A percentile compares a stretch with the other conserved stretches of the same genome.
Evolutionary conservation across 805 yeast species (phyloP).

Genomic region (Kluyveromyces siamensis): DNA sequence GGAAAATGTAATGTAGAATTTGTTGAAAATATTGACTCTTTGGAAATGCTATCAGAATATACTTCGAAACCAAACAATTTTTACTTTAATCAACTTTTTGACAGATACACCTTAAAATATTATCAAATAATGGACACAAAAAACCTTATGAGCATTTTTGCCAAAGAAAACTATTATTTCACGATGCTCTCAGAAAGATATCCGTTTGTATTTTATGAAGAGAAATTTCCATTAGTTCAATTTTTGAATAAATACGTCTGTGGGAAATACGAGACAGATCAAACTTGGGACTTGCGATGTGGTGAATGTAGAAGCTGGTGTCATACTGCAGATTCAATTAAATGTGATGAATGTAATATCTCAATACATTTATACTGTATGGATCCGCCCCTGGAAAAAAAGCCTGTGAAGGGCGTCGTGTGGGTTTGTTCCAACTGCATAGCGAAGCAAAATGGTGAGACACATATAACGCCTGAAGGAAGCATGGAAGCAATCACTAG

Average conservation of each 20-base stretch:
- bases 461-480: background rate
- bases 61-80: slow-evolving; percentile 57
- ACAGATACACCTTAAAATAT: slow-evolving; percentile 73
- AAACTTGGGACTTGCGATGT: slow-evolving; percentile 32
- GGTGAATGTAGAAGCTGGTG: slow-evolving; percentile 83
- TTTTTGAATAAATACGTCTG: slow-evolving; percentile 18
- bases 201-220: slow-evolving; percentile 68
- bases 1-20: slow-evolving; percentile 70
- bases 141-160: slow-evolving; percentile 47
- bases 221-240: slow-evolving; percentile 22
- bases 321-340: slow-evolving; percentile 57
- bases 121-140: slow-evolving; percentile 69
- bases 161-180: slow-evolving; percentile 38
- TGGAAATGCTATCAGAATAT: slow-evolving; percentile 26
- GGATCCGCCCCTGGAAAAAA: slow-evolving; percentile 70
- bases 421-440: slow-evolving; percentile 85
- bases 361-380: slow-evolving; percentile 75
- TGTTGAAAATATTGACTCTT: slow-evolving; percentile 42
- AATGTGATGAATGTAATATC: slow-evolving; percentile 68
- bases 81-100: slow-evolving; percentile 80
- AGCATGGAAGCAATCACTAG: background rate
- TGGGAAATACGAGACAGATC: slow-evolving; percentile 1
- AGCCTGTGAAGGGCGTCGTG: slow-evolving; percentile 80
- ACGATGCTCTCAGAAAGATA: slow-evolving; percentile 58
- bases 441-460: slow-evolving; percentile 31